phyloP scores from a whole-genome alignment of 2,329 filamentous ascomycete species.

The Microdochium nivale region DNA sequence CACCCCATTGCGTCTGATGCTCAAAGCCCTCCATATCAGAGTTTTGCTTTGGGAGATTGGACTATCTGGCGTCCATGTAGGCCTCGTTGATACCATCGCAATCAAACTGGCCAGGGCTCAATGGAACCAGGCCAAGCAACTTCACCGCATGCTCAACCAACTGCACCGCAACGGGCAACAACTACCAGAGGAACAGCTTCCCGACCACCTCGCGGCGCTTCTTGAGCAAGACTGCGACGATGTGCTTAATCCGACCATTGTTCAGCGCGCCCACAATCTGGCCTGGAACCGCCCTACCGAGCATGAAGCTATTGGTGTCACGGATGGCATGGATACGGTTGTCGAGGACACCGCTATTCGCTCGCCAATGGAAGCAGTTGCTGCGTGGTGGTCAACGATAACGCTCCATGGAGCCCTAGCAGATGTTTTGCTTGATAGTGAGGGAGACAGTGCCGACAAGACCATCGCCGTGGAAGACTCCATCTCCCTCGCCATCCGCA shows the following conservation, averaged over 20 bases:
- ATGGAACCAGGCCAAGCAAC: conserved; percentile 72
- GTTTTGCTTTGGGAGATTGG: conserved; percentile 75
- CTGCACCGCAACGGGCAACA: conserved; percentile 29
- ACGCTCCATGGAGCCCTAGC: conserved; percentile 62
- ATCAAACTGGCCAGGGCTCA: conserved; percentile 64
- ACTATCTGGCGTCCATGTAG: conserved; percentile 55
- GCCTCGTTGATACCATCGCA: conserved; percentile 59
- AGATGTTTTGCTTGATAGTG: conserved; percentile 47
- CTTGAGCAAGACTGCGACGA: conserved; percentile 75
- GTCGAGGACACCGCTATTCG: conserved; percentile 79
- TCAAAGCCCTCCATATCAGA: conserved; percentile 87
- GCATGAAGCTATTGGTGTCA: conserved; percentile 51
- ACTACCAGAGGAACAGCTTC: conserved; percentile 57
- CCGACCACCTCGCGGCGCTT: conserved; percentile 66
- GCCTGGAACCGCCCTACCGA: conserved; percentile 78
- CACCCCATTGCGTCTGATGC: conserved; percentile 76
- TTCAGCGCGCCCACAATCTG: conserved; percentile 81
- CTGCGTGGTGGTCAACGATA: conserved; percentile 81
- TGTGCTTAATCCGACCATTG: conserved; percentile 67
- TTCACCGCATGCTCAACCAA: conserved; percentile 42
- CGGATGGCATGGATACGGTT: conserved; percentile 71
- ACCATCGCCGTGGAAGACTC: conserved; percentile 29
- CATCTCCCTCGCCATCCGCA: conserved; percentile 60
- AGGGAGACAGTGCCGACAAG: conserved; percentile 32
- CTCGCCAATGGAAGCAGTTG: conserved; percentile 81